Conservation (phyloP, 2,329 filamentous ascomycete genomes). For the Ophiostoma novo-ulmi region DNA sequence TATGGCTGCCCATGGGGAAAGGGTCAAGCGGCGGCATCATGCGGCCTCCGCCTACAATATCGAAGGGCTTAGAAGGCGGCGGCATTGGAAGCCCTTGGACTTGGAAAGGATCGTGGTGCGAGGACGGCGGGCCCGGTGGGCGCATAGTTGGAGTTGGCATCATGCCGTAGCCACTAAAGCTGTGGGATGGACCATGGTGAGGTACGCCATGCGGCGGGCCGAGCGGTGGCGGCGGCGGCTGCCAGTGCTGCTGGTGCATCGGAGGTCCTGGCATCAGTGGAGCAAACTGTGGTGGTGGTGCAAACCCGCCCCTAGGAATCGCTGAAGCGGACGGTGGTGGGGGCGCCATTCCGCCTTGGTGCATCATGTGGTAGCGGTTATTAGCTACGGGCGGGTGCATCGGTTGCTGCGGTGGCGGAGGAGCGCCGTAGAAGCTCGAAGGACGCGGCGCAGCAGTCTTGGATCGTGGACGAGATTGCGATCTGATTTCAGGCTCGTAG, state of each 20-base stretch:
- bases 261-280: neutral
- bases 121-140: neutral
- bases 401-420: slow-evolving; percentile 20
- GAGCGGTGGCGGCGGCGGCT: slow-evolving; percentile 11
- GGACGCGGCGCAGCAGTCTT: slow-evolving; percentile 36
- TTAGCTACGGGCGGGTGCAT: slow-evolving; percentile 38
- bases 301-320: neutral
- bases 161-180: slow-evolving; percentile 17
- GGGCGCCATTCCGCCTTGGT: slow-evolving; percentile 24
- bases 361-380: slow-evolving; percentile 34
- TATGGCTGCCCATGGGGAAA: neutral
- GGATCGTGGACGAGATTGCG: slow-evolving; percentile 38
- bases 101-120: neutral
- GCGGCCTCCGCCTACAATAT: neutral
- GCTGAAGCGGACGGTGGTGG: slow-evolving; percentile 14
- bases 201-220: neutral
- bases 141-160: slow-evolving; percentile 16
- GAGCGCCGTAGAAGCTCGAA: slow-evolving; percentile 36
- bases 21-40: neutral
- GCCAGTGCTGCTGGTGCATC: slow-evolving; percentile 16
- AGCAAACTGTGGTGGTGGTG: slow-evolving; percentile 15
- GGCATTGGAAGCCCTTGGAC: neutral
- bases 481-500: slow-evolving; percentile 36
- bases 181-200: neutral
- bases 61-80: neutral